phyloP scores from a whole-genome alignment of 2,329 filamentous ascomycete genomes.

The Penicillium palitans region DNA sequence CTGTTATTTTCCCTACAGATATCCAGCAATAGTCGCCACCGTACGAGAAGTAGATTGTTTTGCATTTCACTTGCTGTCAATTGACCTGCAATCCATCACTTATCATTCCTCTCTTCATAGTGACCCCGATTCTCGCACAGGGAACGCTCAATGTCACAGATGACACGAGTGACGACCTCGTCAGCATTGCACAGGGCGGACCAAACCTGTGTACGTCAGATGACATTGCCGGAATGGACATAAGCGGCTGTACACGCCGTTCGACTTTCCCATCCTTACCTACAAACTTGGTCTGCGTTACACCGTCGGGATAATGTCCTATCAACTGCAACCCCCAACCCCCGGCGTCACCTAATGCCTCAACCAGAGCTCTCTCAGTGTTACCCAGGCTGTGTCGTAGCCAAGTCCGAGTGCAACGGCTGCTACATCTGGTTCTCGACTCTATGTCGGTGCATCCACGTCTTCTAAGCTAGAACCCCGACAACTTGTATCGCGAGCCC shows the following conservation, averaged over 20 bases:
- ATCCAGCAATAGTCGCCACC: not conserved
- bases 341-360: not conserved
- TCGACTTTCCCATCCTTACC: not conserved
- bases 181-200: not conserved
- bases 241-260: not conserved
- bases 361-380: not conserved
- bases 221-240: constrained; percentile 1
- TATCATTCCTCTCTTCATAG: not conserved
- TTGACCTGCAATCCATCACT: not conserved
- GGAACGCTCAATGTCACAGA: not conserved
- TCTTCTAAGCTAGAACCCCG: not conserved
- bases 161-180: not conserved
- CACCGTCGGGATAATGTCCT: not conserved
- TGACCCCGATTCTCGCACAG: not conserved
- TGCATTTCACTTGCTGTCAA: not conserved
- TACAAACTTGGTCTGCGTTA: not conserved
- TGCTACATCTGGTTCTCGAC: not conserved
- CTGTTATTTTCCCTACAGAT: not conserved
- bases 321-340: constrained; percentile 1
- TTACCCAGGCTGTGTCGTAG: not conserved
- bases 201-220: not conserved
- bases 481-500: not conserved
- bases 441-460: not conserved
- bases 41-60: too few species aligned
- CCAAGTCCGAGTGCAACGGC: constrained; percentile 3